Percentiles rank a stretch among this genome's conserved stretches.
phyloP scores from a whole-genome alignment of 2,329 filamentous ascomycete genomes.

The Ascosphaera acerosa region DNA sequence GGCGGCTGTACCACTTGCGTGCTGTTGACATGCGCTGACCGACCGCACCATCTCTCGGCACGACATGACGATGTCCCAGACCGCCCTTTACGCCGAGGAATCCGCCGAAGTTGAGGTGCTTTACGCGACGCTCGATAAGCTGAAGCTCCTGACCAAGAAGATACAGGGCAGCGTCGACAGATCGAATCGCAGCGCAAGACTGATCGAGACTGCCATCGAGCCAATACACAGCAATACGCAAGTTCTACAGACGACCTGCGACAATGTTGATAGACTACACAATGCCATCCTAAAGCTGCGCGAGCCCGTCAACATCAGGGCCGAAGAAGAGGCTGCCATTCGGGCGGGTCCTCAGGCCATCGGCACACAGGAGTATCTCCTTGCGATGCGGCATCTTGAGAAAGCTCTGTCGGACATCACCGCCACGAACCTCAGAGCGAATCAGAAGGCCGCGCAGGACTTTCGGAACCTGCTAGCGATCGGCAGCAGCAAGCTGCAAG shows the following conservation, averaged over 20 bases:
- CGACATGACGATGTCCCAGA: slow-evolving; percentile 29
- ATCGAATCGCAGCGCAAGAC: slow-evolving; percentile 69
- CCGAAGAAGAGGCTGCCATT: slow-evolving; percentile 76
- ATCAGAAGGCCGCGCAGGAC: slow-evolving; percentile 68
- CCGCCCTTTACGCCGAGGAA: slow-evolving; percentile 36
- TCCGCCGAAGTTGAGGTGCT: slow-evolving; percentile 42
- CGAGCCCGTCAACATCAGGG: slow-evolving; percentile 79
- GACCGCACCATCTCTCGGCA: too few species aligned
- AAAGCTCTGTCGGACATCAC: slow-evolving; percentile 66
- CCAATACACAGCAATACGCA: slow-evolving; percentile 85
- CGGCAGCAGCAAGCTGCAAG: slow-evolving; percentile 62
- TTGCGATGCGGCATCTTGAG: slow-evolving; percentile 68
- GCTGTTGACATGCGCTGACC: too few species aligned
- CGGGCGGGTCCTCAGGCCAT: slow-evolving; percentile 62
- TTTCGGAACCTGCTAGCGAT: slow-evolving; percentile 51
- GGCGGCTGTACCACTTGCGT: too few species aligned
- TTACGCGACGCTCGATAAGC: slow-evolving; percentile 59
- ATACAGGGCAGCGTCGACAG: slow-evolving; percentile 70
- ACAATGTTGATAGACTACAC: slow-evolving; percentile 69
- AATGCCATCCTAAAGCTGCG: slow-evolving; percentile 68
- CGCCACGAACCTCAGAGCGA: slow-evolving; percentile 72
- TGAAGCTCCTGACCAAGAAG: slow-evolving; percentile 78
- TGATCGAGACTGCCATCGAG: slow-evolving; percentile 72
- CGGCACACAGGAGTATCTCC: slow-evolving; percentile 62
- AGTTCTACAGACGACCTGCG: slow-evolving; percentile 62